Conservation (phyloP, 257 asterid species). For the Lantana camara region DNA sequence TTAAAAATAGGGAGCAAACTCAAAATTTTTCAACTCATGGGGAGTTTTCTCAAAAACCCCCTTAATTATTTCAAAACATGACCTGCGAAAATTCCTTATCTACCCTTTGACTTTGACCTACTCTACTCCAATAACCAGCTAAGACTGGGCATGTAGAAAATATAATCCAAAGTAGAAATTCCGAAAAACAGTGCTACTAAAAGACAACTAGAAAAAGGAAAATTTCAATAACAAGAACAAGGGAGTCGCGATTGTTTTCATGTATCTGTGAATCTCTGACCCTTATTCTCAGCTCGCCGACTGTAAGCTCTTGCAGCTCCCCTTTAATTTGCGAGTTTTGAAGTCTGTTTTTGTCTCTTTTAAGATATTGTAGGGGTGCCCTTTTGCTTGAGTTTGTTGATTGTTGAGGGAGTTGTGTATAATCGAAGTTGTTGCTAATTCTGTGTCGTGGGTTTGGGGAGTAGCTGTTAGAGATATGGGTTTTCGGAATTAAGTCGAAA, state of each 20-base stretch:
- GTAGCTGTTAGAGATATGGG: conserved; percentile 32
- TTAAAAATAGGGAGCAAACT: too few relatives aligned
- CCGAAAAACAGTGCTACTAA: background rate
- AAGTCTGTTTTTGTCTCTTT: background rate
- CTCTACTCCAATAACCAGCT: conserved; percentile 2
- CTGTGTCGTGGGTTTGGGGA: conserved; percentile 25
- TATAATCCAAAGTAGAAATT: background rate
- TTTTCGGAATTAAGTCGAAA: conserved; percentile 40
- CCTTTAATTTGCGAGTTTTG: background rate
- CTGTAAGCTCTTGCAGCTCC: conserved; percentile 20
- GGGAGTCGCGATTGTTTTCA: background rate
- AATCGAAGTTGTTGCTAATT: conserved; percentile 19
- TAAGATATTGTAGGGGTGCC: background rate
- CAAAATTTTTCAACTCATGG: too few relatives aligned
- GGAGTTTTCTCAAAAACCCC: too few relatives aligned
- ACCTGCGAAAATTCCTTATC: too few relatives aligned
- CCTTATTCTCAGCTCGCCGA: conserved; percentile 11
- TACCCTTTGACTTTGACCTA: conserved; percentile 24
- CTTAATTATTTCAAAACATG: too few relatives aligned
- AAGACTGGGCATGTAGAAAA: background rate
- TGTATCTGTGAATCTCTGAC: conserved; percentile 8
- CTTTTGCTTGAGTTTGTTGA: background rate
- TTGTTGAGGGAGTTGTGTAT: conserved; percentile 5
- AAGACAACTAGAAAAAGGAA: too few relatives aligned
- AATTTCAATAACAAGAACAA: conserved; percentile 26